Base-by-base conservation (phyloP, 352 stramenopile genomes). In the Phytopythium vexans region DNA sequence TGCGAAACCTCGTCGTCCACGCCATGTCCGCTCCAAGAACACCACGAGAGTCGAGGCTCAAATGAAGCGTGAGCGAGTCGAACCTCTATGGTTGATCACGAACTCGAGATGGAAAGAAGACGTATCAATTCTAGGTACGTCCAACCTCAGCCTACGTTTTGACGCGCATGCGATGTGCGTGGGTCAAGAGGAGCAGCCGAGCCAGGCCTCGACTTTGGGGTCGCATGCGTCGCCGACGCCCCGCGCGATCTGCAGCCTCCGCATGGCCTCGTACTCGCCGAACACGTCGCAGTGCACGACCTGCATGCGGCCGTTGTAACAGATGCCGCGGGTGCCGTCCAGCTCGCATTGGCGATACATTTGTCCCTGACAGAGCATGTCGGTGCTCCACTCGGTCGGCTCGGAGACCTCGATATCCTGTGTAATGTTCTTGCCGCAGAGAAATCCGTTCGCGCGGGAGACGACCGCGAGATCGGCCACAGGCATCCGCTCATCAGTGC, bases 251-350 rank as follows among this genome's bases (percentile, higher is more conserved):
- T 78, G 58, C 36, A 71, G 41, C 11, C 60, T 52, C 0, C 70
- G 64, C 64, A 73, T 73, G 11, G 52, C 49, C 39, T 77, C 63
- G 35, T 71, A 73, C 21, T 65, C 53, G 5, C 56, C 58, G 11
- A 57, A 64, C 8, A 73, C 60, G 46, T 75, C 57, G 52, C 71
- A 82, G 56, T 77, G 49, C 8, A 82, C 38, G 8, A 79, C 64
- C 39, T 77, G 66, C 69, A 82, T 71, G 1, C 69, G 63, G 4
- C 55, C 58, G 46, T 77, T 79, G 52, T 72, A 75, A 56, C 69
- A 79, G 36, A 82, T 77, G 0, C 69, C 72, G 0, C 55, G 43
- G 3, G 12, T 44, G 0, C 44, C 60, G 10, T 58, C 52, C 15
- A 68, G 10, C 6, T 56, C 43, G 44, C 71, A 74, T 31, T 72